Base-by-base conservation (phyloP, 805 yeast species). In the Lipomyces sp. region DNA sequence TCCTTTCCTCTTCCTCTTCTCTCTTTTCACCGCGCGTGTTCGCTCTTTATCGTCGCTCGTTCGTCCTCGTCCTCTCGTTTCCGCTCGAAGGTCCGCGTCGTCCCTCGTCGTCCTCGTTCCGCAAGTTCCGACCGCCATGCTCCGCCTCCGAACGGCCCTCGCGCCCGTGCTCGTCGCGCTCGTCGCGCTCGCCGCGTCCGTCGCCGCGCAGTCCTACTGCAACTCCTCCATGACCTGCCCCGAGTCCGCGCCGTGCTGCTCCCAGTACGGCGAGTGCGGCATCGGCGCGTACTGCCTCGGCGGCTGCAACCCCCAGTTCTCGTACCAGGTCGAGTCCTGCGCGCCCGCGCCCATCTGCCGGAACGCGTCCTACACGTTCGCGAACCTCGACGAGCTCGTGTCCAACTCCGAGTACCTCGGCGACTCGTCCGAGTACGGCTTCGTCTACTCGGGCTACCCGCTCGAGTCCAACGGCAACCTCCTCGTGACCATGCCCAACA, bases 281-380 rank as follows among this genome's bases (percentile, higher is more conserved):
- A 77, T 82, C 22, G 95, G 95, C 21, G 66, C 75, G 16, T 76
- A 75, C 69, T 90, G 97, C 73, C 73, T 89, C 45, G 93, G 91
- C 53, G 91, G 95, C 31, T 90, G 97, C 73, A 86, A 89, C 69
- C 84, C 93, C 34, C 72, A 81, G 54, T 82, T 61, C 63, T 86
- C 95, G 3, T 81, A 68, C 71, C 75, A 75, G 57, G 63, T 78
- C 46, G 70, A 78, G 11, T 80, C 96, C 0, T 90, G 97, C 70
- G 79, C 87, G 81, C 89, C 97, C 4, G 78, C 80, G 78, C 96
- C 97, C 11, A 73, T 81, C 5, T 87, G 95, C 75, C 67, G 74
- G 62, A 65, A 76, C 54, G 51, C 54, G 22, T 58, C 60, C 36
- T 53, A 47, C 47, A 59, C 59, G 8, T 68, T 69, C 61, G 63